Percentiles rank a stretch among this genome's conserved stretches.
Conservation (phyloP, 2,329 filamentous ascomycete genomes). For the Pezicula carpinea region DNA sequence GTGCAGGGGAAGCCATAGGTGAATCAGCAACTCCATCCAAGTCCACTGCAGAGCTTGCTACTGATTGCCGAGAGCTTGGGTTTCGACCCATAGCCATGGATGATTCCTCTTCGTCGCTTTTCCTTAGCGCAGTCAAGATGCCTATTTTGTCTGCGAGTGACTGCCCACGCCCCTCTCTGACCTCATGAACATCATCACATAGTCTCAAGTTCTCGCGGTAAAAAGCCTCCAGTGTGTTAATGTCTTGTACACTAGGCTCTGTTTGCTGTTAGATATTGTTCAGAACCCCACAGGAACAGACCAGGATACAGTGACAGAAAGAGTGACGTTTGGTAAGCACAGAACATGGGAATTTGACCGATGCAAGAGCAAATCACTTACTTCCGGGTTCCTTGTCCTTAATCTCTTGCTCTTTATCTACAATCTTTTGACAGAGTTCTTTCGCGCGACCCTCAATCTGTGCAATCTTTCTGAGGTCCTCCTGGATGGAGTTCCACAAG, state of each 20-base stretch:
- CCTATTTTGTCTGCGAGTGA: slow-evolving; percentile 8
- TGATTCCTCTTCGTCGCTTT: slow-evolving; percentile 18
- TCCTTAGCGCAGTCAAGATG: slow-evolving; percentile 16
- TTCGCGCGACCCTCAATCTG: background rate
- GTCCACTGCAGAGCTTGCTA: slow-evolving; percentile 21
- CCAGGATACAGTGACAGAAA: no score
- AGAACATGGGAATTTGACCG: background rate
- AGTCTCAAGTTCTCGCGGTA: slow-evolving; percentile 27
- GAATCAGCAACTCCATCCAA: slow-evolving; percentile 27
- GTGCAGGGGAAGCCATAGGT: slow-evolving; percentile 24
- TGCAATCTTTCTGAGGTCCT: slow-evolving; percentile 2
- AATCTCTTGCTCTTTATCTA: slow-evolving; percentile 2
- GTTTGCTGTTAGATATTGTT: background rate
- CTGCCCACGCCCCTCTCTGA: slow-evolving; percentile 9
- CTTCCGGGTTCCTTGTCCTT: slow-evolving; percentile 3
- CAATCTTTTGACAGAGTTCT: slow-evolving; percentile 1
- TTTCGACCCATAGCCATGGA: slow-evolving; percentile 11
- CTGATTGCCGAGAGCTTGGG: slow-evolving; percentile 18
- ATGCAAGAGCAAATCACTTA: background rate
- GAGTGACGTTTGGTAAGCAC: no score
- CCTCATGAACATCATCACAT: slow-evolving; percentile 19
- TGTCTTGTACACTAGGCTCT: slow-evolving; percentile 20
- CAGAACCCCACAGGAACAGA: no score
- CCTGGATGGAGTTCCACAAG: slow-evolving; percentile 9
- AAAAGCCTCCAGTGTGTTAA: slow-evolving; percentile 17